Base-by-base conservation (phyloP, 352 stramenopile genomes). In the Blastocystis sp. region DNA sequence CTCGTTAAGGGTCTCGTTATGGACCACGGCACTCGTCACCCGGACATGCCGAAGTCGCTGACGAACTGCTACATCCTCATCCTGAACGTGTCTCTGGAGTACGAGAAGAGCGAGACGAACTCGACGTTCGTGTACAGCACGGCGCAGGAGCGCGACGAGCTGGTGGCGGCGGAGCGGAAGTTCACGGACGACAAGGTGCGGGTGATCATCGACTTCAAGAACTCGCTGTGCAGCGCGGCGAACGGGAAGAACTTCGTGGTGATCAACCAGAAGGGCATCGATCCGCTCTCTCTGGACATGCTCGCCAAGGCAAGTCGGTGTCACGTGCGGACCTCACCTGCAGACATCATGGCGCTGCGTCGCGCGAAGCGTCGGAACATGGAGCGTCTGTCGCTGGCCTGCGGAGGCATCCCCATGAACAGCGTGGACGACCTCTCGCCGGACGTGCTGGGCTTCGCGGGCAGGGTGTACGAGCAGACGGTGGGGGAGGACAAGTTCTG, bases 181-280 rank as follows among this genome's bases (percentile, higher is more conserved):
- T 98, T 98, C 91, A 98, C 95, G 43, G 95, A 98, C 90, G 95
- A 98, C 91, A 98, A 98, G 90, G 91, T 93, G 56, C 90, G 91
- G 90, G 93, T 97, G 91, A 97, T 99, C 90, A 97, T 99, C 87
- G 96, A 98, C 88, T 97, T 99, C 90, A 99, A 99, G 94, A 95
- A 96, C 87, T 92, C 93, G 39, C 93, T 99, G 66, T 99, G 97
- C 73, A 95, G 93, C 80, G 93, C 94, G 29, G 94, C 98, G 91
- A 97, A 98, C 90, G 95, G 95, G 59, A 96, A 98, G 91, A 96
- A 92, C 54, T 99, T 99, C 93, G 96, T 98, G 55, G 96, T 99
- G 77, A 98, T 99, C 91, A 99, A 99, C 93, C 96, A 99, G 93
- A 99, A 99, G 93, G 97, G 90, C 76, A 98, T 99, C 90, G 97